Conservation (phyloP, 2,329 filamentous ascomycete genomes). For the Sporothrix mexicana region DNA sequence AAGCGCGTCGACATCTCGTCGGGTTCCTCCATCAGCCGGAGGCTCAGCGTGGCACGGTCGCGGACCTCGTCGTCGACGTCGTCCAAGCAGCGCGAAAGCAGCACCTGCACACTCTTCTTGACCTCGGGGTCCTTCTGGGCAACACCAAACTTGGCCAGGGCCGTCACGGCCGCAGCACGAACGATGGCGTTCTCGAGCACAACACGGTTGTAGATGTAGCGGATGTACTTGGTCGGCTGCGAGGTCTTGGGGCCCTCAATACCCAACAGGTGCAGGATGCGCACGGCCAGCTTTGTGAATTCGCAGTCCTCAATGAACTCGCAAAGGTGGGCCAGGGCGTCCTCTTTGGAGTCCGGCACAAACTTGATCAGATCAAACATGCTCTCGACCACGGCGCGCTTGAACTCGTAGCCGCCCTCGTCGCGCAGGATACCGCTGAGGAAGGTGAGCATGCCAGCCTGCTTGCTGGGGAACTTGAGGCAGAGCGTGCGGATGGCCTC, state of each 20-base stretch:
- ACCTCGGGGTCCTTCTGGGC: conserved; percentile 96
- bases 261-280: conserved; percentile 91
- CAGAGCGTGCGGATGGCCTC: conserved; percentile 96
- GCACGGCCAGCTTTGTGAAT: conserved; percentile 95
- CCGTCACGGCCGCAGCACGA: conserved; percentile 91
- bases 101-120: conserved; percentile 91
- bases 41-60: conserved; percentile 90
- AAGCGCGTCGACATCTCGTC: conserved; percentile 85
- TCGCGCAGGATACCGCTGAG: conserved; percentile 95
- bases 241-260: conserved; percentile 93
- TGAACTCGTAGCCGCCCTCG: conserved; percentile 98
- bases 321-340: conserved; percentile 90
- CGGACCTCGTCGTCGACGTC: conserved; percentile 98
- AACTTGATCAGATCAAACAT: conserved; percentile 99
- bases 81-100: conserved; percentile 91
- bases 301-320: conserved; percentile 99
- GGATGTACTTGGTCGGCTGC: conserved; percentile 97
- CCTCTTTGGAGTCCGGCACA: conserved; percentile 82
- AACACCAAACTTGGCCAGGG: conserved; percentile 94
- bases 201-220: conserved; percentile 98
- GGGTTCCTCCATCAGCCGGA: conserved; percentile 90
- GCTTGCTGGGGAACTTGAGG: conserved; percentile 97
- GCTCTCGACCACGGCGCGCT: conserved; percentile 95
- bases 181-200: conserved; percentile 97
- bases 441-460: conserved; percentile 97